These are phyloP conservation scores for Aspergillus neotritici DNA, from an alignment of 2,329 filamentous ascomycete genomes.

Conservation along the genomic window DNA sequence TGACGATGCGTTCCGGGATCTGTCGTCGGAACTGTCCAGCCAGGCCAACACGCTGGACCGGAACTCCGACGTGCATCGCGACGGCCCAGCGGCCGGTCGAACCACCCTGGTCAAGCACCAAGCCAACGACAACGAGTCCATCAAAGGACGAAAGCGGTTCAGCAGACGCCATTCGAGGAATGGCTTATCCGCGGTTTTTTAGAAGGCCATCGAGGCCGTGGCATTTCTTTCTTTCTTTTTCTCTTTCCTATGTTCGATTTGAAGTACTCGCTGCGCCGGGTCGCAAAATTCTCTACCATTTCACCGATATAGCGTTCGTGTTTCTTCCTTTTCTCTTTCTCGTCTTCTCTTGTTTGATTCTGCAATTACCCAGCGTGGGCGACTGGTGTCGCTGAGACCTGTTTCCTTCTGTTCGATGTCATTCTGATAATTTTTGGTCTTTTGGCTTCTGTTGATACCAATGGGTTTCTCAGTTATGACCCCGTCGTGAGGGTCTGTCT, in stretches of 20 bases:
- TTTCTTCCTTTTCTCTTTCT: not conserved
- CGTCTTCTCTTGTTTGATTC: conserved; percentile 17
- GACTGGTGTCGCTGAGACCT: conserved; percentile 17
- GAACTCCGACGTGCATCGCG: conserved; percentile 34
- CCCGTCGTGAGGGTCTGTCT: conserved; percentile 11
- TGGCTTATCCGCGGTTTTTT: conserved; percentile 86
- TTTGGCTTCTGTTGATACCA: conserved; percentile 20
- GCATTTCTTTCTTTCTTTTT: not conserved
- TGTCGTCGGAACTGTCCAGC: conserved; percentile 68
- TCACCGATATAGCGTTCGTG: not conserved
- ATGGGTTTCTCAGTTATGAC: conserved; percentile 21
- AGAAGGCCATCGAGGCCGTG: conserved; percentile 12
- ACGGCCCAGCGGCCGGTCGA: conserved; percentile 40
- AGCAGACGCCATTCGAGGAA: conserved; percentile 93
- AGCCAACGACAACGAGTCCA: conserved; percentile 46
- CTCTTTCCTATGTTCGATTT: conserved; percentile 1
- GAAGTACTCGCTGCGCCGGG: conserved; percentile 11
- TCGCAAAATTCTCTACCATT: conserved; percentile 11
- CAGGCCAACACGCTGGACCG: conserved; percentile 43
- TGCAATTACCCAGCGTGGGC: conserved; percentile 11
- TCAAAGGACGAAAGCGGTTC: conserved; percentile 62
- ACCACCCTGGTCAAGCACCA: conserved; percentile 40
- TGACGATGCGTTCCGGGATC: conserved; percentile 62
- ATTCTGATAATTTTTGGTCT: conserved; percentile 12
- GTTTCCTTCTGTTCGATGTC: conserved; percentile 7